Conservation (phyloP, 768 basidiomycete genomes). For the Dacryopinax spathularia region DNA sequence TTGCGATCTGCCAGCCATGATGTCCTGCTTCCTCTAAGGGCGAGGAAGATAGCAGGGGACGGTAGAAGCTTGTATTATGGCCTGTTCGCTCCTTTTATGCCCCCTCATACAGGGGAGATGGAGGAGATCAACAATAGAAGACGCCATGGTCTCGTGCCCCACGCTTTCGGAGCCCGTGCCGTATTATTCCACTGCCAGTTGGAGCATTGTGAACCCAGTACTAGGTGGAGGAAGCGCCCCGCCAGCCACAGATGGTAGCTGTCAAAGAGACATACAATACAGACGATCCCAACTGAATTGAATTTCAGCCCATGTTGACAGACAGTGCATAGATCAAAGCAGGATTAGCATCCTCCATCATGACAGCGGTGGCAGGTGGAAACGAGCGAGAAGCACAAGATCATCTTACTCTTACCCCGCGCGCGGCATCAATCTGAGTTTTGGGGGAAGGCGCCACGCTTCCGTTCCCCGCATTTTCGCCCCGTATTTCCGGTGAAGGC, state of each 20-base stretch:
- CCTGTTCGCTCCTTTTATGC: background rate
- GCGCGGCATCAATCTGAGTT: no score
- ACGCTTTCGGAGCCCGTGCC: background rate
- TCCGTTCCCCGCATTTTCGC: no score
- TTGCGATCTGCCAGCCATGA: background rate
- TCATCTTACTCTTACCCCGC: background rate
- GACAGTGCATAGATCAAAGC: no score
- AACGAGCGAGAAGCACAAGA: background rate
- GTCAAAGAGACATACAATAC: background rate
- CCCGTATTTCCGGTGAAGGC: no score
- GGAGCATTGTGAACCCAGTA: background rate
- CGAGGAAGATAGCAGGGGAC: background rate
- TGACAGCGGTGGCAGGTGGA: no score
- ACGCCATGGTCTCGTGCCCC: background rate
- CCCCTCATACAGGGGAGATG: background rate
- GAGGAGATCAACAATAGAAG: background rate
- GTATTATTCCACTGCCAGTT: background rate
- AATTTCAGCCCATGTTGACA: background rate
- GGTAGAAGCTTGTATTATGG: background rate
- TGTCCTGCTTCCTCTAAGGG: background rate
- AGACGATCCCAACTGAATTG: background rate
- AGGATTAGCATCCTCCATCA: no score
- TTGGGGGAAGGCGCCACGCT: no score
- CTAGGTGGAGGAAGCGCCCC: background rate
- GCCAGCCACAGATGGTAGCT: background rate